Conservation (phyloP, 768 basidiomycete genomes). For the Auricularia sp. region DNA sequence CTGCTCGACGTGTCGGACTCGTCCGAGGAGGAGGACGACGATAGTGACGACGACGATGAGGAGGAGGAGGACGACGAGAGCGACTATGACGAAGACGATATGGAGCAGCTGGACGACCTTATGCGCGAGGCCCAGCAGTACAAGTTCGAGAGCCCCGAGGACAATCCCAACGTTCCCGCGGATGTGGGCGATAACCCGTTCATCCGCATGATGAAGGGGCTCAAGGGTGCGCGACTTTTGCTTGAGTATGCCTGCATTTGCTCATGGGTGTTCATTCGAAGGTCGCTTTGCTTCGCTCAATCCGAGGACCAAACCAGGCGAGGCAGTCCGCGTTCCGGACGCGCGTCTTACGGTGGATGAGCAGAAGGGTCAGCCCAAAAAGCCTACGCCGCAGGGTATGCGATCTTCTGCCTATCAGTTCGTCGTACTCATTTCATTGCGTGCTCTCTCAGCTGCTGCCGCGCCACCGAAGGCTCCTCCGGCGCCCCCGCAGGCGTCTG, state of each 20-base stretch:
- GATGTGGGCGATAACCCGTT: constrained; percentile 66
- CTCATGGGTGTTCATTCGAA: neutral
- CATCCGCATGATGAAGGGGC: constrained; percentile 60
- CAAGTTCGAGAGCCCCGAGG: constrained; percentile 40
- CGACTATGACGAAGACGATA: constrained; percentile 57
- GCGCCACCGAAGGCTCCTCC: neutral
- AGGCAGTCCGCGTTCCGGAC: neutral
- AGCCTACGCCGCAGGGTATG: constrained; percentile 1
- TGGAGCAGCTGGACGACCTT: constrained; percentile 53
- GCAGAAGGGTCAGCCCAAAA: neutral
- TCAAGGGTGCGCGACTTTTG: constrained; percentile 44
- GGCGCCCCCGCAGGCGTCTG: constrained; percentile 16
- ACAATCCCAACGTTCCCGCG: constrained; percentile 33
- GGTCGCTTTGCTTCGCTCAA: constrained; percentile 9
- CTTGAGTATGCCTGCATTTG: neutral
- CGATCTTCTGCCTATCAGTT: neutral
- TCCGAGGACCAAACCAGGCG: neutral
- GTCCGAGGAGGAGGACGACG: constrained; percentile 29
- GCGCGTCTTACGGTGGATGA: neutral
- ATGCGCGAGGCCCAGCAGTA: constrained; percentile 66
- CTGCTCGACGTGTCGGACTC: constrained; percentile 59
- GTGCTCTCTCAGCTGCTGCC: neutral
- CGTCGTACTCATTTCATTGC: no score
- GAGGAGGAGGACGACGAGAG: constrained; percentile 29
- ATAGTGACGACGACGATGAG: constrained; percentile 30